Base-by-base conservation (phyloP, 2,329 filamentous ascomycete genomes). In the Periconia digitata region DNA sequence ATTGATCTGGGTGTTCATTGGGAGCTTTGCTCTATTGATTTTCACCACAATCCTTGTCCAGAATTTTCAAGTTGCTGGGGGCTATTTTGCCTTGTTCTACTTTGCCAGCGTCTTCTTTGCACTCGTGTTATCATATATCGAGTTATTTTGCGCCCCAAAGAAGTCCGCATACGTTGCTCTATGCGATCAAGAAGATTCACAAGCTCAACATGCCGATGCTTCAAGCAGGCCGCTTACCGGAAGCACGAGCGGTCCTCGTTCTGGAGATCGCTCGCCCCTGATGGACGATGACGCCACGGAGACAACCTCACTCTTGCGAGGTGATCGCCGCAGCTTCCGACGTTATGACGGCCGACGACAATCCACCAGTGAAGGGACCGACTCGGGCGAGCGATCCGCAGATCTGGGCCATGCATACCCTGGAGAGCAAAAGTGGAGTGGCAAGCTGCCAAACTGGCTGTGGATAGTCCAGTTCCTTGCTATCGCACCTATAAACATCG, bases 401-500 rank as follows among this genome's bases (percentile, higher is more conserved):
- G 59, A 67, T 42, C 51, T 67, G 27, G 64, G 64, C 24, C 51
- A 58, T 34, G 51, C 62, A 13, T 91, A 86, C 63, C 81, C 82
- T 12, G 75, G 83, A 44, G 94, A 97, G 66, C 94, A 97, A 70
- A 75, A 80, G 13, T 99, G 94, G 94, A 95, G 90, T 43, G 81
- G 81, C 3, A 80, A 80, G 32, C 74, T 97, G 45, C 90, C 90
- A 1, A 83, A 80, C 38, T 96, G 88, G 87, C 85, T 88, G 16
- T 99, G 94, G 94, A 71, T 94, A 36, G 59, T 95, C 16, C 92
- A 99, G 63, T 86, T 96, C 55, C 75, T 97, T 3, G 66, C 96
- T 15, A 75, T 95, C 8, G 88, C 84, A 0, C 91, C 92, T 0
- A 82, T 96, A 44, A 83, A 86, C 40, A 76, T 96, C 39, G 85